phyloP scores from a whole-genome alignment of 371 early-diverging fungal species.

The Mortierella sp. region DNA sequence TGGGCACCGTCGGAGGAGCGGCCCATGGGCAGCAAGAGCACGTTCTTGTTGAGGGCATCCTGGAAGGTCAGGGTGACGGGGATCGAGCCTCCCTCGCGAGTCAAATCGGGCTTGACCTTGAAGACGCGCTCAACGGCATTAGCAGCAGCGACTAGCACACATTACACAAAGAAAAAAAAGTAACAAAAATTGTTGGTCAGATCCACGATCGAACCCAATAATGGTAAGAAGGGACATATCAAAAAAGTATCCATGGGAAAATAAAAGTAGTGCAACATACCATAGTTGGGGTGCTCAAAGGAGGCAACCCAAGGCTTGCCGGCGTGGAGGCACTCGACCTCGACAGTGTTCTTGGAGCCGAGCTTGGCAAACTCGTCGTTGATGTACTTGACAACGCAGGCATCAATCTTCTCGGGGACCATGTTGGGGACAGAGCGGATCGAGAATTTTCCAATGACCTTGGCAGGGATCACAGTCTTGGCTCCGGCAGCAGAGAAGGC shows the following conservation, averaged over 20 bases:
- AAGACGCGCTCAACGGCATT: slow-evolving; percentile 92
- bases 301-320: slow-evolving; percentile 96
- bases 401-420: slow-evolving; percentile 83
- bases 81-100: slow-evolving; percentile 98
- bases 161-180: not conserved
- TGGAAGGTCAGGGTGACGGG: slow-evolving; percentile 98
- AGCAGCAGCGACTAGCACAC: slow-evolving; percentile 80
- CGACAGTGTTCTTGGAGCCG: slow-evolving; percentile 85
- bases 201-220: not conserved
- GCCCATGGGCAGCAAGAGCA: slow-evolving; percentile 95
- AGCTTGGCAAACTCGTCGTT: slow-evolving; percentile 89
- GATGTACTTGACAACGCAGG: slow-evolving; percentile 81
- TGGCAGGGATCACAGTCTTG: slow-evolving; percentile 98
- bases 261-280: slow-evolving; percentile 54
- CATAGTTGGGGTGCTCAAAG: slow-evolving; percentile 92
- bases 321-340: slow-evolving; percentile 81
- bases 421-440: slow-evolving; percentile 95
- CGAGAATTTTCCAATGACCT: slow-evolving; percentile 96
- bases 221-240: not conserved
- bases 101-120: slow-evolving; percentile 92
- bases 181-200: not conserved
- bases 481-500: slow-evolving; percentile 94
- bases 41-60: slow-evolving; percentile 92
- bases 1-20: slow-evolving; percentile 89
- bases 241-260: not conserved